Base-by-base conservation (phyloP, 1,139 yeast species). In the Geotrichum histeridarum region DNA sequence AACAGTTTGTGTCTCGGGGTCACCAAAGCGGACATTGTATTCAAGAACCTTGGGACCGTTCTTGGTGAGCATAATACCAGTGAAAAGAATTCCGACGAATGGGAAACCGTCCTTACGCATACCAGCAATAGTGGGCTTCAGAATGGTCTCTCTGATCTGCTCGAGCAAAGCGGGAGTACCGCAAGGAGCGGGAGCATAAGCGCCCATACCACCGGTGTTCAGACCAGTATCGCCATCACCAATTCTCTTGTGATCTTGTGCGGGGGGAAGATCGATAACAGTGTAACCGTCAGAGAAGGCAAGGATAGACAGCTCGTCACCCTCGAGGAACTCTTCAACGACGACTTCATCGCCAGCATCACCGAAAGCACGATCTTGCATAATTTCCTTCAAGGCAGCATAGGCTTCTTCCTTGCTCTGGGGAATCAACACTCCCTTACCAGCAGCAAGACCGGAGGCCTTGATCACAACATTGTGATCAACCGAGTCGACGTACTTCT, bases 131-230 rank as follows among this genome's bases (percentile, higher is more conserved):
- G 97, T 87, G 56, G 98, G 99, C 73, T 86, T 83, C 63, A 94
- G 80, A 64, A 94, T 80, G 33, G 80, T 77, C 52, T 77, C 76
- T 66, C 90, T 82, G 66, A 94, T 90, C 69, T 83, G 77, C 57
- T 78, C 73, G 64, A 90, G 73, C 37, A 93, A 71, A 38, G 78
- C 77, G 4, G 87, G 83, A 32, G 93, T 84, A 22, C 87, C 93
- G 58, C 91, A 79, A 53, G 99, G 99, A 8, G 98, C 95, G 48
- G 99, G 99, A 4, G 98, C 95, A 67, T 94, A 94, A 15, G 99
- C 95, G 60, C 99, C 99, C 99, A 94, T 94, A 60, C 99, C 99
- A 62, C 99, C 99, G 51, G 99, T 94, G 75, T 94, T 94, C 61
- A 91, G 78, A 38, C 99, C 99, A 50, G 82, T 76, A 70, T 94